Evolutionary conservation across 352 stramenopile species (phyloP).

Genomic region (Phytopythium chamaehyphon): DNA sequence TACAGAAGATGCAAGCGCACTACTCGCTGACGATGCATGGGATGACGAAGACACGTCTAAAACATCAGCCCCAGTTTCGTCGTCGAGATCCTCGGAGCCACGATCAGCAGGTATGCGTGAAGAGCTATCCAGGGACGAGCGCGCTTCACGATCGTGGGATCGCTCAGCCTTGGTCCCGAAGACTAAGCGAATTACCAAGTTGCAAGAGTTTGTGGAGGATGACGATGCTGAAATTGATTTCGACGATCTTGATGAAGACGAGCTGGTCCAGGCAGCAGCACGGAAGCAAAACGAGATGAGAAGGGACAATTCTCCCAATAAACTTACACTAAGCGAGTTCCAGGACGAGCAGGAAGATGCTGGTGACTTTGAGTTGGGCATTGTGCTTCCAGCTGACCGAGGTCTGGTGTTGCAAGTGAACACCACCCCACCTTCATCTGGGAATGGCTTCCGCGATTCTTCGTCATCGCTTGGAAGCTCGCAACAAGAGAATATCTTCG

Average conservation of each 20-base stretch:
- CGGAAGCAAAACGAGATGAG: constrained; percentile 27
- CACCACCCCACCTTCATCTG: constrained; percentile 2
- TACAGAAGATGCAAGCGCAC: constrained; percentile 66
- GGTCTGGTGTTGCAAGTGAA: constrained; percentile 1
- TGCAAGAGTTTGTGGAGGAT: constrained; percentile 73
- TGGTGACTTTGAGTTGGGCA: constrained; percentile 12
- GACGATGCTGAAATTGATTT: constrained; percentile 56
- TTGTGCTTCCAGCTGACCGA: neutral
- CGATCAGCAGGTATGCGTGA: neutral
- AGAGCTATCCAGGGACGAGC: neutral
- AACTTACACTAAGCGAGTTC: constrained; percentile 15
- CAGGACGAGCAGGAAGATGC: constrained; percentile 18
- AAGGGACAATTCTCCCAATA: constrained; percentile 2
- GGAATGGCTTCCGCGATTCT: constrained; percentile 5
- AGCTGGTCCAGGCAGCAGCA: constrained; percentile 40
- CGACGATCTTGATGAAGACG: constrained; percentile 69
- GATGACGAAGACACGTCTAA: constrained; percentile 34
- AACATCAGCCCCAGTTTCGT: neutral
- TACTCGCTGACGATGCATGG: constrained; percentile 76
- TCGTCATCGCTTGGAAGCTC: constrained; percentile 25
- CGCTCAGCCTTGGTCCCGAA: constrained; percentile 54
- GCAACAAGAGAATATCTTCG: constrained; percentile 58
- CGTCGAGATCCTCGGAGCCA: neutral
- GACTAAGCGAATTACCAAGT: constrained; percentile 59
- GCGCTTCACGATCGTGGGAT: constrained; percentile 40